Evolutionary conservation across 768 basidiomycete species (phyloP).

Genomic region (Boletus subcaerulescens): DNA sequence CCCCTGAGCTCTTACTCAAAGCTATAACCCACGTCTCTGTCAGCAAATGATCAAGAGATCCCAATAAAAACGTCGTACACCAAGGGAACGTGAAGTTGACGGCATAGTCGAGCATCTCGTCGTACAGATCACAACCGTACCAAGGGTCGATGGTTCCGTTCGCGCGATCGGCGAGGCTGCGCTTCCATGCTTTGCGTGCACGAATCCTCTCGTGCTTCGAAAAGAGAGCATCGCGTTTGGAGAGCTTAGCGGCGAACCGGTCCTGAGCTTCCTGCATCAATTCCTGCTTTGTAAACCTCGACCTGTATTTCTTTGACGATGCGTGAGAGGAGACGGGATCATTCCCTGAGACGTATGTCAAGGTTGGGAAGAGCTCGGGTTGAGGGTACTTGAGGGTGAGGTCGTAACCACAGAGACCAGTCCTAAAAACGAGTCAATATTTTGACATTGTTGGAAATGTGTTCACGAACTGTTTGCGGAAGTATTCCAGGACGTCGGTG

Average conservation of each 20-base stretch:
- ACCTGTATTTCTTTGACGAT: constrained; percentile 15
- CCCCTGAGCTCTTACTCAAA: constrained; percentile 24
- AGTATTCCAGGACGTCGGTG: constrained; percentile 61
- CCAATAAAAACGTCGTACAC: constrained; percentile 33
- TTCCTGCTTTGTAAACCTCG: constrained; percentile 14
- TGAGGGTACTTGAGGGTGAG: constrained; percentile 71
- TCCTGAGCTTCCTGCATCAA: constrained; percentile 22
- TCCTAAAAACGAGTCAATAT: constrained; percentile 34
- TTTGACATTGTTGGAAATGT: not conserved
- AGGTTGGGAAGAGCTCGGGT: constrained; percentile 44
- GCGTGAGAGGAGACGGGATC: not conserved
- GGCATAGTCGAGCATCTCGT: constrained; percentile 70
- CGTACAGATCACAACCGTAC: constrained; percentile 65
- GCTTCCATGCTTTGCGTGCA: constrained; percentile 36
- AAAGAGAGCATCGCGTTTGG: constrained; percentile 20
- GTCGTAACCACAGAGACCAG: constrained; percentile 60
- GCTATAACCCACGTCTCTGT: constrained; percentile 5
- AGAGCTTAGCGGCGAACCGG: constrained; percentile 21
- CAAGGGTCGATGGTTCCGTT: constrained; percentile 58
- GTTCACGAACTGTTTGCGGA: constrained; percentile 58
- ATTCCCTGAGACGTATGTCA: constrained; percentile 17
- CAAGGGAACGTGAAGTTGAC: constrained; percentile 68
- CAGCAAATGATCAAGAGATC: constrained; percentile 4
- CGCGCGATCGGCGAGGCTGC: constrained; percentile 44
- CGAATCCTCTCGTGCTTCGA: constrained; percentile 26